A percentile compares a stretch with the other conserved stretches of the same genome.
These are phyloP conservation scores for Trichoderma erinaceum DNA, from an alignment of 495 filamentous ascomycete species.

Conservation along the genomic window DNA sequence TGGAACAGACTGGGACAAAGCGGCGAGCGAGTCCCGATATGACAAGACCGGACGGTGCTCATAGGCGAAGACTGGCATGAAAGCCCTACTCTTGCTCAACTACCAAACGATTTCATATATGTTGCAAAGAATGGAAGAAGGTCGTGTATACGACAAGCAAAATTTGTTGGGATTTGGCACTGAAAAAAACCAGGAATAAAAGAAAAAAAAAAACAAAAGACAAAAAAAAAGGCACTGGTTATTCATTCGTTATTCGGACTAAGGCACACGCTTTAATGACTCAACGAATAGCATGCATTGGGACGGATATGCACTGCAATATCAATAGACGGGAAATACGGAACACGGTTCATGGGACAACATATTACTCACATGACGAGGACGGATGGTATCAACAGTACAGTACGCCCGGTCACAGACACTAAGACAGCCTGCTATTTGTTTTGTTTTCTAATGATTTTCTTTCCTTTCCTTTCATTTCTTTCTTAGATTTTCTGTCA, in stretches of 20 bases:
- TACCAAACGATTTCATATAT: not conserved
- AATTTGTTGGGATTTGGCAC: not conserved
- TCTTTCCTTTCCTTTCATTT: slow-evolving; percentile 9
- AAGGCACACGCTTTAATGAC: not conserved
- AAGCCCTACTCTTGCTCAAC: not conserved
- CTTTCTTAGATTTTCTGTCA: not conserved
- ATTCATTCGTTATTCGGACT: not conserved
- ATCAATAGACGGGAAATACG: not conserved
- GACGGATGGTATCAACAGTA: slow-evolving; percentile 13
- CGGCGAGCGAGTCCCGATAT: slow-evolving; percentile 38
- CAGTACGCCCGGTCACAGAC: slow-evolving; percentile 11
- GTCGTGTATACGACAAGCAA: not conserved
- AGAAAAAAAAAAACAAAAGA: not conserved
- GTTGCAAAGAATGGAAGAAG: not conserved
- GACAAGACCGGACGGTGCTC: slow-evolving; percentile 31
- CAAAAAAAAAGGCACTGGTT: not conserved
- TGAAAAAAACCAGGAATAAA: not conserved
- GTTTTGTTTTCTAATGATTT: slow-evolving; percentile 12
- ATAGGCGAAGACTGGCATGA: not conserved
- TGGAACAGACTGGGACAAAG: slow-evolving; percentile 30
- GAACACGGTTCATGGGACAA: not conserved
- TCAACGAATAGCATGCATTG: not conserved
- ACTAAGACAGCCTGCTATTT: slow-evolving; percentile 11
- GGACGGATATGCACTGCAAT: not conserved
- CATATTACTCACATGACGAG: not conserved